These are phyloP conservation scores for Nymphaea thermarum DNA, from an alignment of 164 flowering plant species.

Conservation along the genomic window DNA sequence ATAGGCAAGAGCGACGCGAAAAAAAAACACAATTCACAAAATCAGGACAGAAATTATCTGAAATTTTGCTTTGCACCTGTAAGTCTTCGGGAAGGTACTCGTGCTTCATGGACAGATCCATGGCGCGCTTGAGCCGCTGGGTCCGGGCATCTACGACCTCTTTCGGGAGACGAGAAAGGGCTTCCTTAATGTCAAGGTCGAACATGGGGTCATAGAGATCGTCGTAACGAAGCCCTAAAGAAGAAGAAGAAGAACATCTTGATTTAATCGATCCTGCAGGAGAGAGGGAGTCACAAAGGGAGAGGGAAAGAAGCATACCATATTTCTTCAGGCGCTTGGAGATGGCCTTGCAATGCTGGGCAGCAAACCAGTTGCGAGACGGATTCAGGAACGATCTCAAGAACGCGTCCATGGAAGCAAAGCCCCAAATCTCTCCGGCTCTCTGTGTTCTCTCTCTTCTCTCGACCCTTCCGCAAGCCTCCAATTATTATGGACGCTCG, in stretches of 20 bases:
- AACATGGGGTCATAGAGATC: slow-evolving; percentile 74
- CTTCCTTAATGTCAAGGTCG: slow-evolving; percentile 86
- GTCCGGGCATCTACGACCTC: slow-evolving; percentile 84
- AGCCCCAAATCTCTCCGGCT: too few relatives aligned
- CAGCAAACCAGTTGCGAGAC: slow-evolving; percentile 57
- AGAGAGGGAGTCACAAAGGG: neutral
- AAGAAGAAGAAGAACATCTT: neutral
- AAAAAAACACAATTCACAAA: too few relatives aligned
- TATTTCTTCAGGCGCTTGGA: slow-evolving; percentile 59
- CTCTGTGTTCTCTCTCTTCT: too few relatives aligned
- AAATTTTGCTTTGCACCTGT: slow-evolving; percentile 38
- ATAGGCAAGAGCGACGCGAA: too few relatives aligned
- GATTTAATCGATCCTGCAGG: neutral
- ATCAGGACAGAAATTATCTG: neutral
- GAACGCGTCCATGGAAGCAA: slow-evolving; percentile 11
- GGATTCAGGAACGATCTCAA: slow-evolving; percentile 40
- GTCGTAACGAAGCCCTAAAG: slow-evolving; percentile 68
- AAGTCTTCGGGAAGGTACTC: slow-evolving; percentile 65
- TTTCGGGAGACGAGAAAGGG: slow-evolving; percentile 71
- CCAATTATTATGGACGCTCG: too few relatives aligned
- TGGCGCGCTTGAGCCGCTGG: slow-evolving; percentile 93
- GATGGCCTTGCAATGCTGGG: slow-evolving; percentile 52
- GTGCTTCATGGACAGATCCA: slow-evolving; percentile 98
- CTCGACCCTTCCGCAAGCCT: too few relatives aligned
- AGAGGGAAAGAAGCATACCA: slow-evolving; percentile 27